phyloP scores from a whole-genome alignment of 495 filamentous ascomycete genomes.

The Clavariopsis aquatica region DNA sequence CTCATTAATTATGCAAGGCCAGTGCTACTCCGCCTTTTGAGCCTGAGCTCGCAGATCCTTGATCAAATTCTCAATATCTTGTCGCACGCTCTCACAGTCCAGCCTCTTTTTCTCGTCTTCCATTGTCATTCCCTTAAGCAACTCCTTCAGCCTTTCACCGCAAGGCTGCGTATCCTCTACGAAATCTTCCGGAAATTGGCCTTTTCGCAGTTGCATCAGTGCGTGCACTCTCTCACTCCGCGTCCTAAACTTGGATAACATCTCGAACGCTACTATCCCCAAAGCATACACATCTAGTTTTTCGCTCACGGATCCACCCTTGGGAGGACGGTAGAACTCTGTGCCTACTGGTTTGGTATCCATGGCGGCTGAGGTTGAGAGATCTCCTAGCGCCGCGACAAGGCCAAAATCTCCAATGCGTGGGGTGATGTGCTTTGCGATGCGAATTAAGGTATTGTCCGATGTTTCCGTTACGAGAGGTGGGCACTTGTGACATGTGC shows the following conservation, averaged over 20 bases:
- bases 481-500: conserved; percentile 42
- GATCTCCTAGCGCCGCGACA: conserved; percentile 39
- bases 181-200: conserved; percentile 27
- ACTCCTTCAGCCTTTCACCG: conserved; percentile 5
- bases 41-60: neutral
- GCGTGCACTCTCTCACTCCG: conserved; percentile 32
- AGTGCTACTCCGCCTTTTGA: too few relatives aligned
- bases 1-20: too few relatives aligned
- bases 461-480: neutral
- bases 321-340: conserved; percentile 44
- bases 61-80: conserved; percentile 19
- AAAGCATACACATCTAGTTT: conserved; percentile 49
- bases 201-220: conserved; percentile 11
- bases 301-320: conserved; percentile 13
- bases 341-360: conserved; percentile 44
- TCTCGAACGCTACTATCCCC: conserved; percentile 48
- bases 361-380: neutral
- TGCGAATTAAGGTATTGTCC: neutral
- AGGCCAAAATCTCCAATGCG: conserved; percentile 47
- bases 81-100: conserved; percentile 25
- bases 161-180: conserved; percentile 1
- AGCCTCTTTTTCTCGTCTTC: conserved; percentile 17
- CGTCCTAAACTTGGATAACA: conserved; percentile 43
- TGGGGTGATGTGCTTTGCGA: conserved; percentile 35
- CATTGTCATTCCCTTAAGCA: conserved; percentile 27